Base-by-base conservation (phyloP, 2,329 filamentous ascomycete genomes). In the Aspergillus pseudoterreus region DNA sequence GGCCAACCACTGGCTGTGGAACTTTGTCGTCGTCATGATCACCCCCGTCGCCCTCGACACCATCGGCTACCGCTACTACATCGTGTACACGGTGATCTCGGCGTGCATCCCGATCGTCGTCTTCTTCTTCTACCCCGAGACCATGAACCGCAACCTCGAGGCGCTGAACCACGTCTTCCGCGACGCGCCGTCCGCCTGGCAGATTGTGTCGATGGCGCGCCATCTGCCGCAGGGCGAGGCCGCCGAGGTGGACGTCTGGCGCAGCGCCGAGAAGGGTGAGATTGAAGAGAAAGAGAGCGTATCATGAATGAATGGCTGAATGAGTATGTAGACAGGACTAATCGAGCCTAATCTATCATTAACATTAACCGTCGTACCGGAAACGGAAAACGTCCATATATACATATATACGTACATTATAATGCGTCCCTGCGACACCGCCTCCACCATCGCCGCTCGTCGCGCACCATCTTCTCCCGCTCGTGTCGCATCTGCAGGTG, bases 151-250 rank as follows among this genome's bases (percentile, higher is more conserved):
- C 9, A 79, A 75, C 19, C 74, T 87, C n/a, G 84, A 88, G 67
- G 83, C 87, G 64, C 80, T 88, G 62, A 84, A 88, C 58, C 76
- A 80, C 52, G 82, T 87, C 54, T 85, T 86, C 48, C 54, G 54
- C 27, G 55, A 56, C 17, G 58, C 54, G 1, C 50, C 54, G 0
- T 49, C 59, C 10, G 44, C 55, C 3, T 63, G 59, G 60, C 14
- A 61, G 4, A 62, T 63, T 47, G 60, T 63, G 8, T 56, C 55
- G 1, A 63, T 63, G 60, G 60, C 60, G 10, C 47, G 51, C 1
- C 49, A 56, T 43, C 38, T 62, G 21, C 59, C 60, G 1, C 57
- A 62, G 44, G 60, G 60, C 6, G 60, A 63, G 39, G 49, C 54
- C 3, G 58, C 54, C 14, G 52, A 54, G 15, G 51, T 46, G 4